phyloP scores from a whole-genome alignment of 2,329 filamentous ascomycete species.

The Botrytis fabae region DNA sequence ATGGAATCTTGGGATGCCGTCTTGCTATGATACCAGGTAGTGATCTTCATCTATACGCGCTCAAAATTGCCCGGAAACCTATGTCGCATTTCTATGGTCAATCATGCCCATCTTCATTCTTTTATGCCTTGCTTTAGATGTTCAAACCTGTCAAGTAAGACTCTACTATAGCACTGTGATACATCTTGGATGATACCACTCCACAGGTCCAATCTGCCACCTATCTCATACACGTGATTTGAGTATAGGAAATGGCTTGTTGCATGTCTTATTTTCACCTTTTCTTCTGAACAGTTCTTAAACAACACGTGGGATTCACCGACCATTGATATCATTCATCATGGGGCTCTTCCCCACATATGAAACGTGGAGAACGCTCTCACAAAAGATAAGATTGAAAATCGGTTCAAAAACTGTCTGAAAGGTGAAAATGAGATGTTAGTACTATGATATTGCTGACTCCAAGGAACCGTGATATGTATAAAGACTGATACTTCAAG shows the following conservation, averaged over 20 bases:
- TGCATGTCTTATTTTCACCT: not conserved
- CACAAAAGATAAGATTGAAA: not conserved
- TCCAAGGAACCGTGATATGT: not conserved
- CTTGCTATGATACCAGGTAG: not conserved
- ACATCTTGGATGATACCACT: not conserved
- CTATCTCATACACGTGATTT: not conserved
- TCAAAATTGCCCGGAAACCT: not conserved
- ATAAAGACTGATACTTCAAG: not conserved
- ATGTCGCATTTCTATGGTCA: too few relatives aligned
- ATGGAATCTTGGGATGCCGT: not conserved
- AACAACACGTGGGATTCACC: not conserved
- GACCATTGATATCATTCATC: not conserved
- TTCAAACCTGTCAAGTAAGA: not conserved
- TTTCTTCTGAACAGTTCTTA: not conserved
- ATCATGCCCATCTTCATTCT: not conserved
- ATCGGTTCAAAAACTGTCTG: not conserved
- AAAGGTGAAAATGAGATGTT: not conserved
- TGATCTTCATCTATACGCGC: not conserved
- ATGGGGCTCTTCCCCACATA: not conserved
- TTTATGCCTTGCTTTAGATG: not conserved
- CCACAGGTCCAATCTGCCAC: not conserved
- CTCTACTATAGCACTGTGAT: not conserved
- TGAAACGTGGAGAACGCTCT: not conserved
- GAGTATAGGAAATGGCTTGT: not conserved
- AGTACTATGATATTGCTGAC: not conserved